phyloP scores from a whole-genome alignment of 164 flowering plant species.

The Vitis labrusca region DNA sequence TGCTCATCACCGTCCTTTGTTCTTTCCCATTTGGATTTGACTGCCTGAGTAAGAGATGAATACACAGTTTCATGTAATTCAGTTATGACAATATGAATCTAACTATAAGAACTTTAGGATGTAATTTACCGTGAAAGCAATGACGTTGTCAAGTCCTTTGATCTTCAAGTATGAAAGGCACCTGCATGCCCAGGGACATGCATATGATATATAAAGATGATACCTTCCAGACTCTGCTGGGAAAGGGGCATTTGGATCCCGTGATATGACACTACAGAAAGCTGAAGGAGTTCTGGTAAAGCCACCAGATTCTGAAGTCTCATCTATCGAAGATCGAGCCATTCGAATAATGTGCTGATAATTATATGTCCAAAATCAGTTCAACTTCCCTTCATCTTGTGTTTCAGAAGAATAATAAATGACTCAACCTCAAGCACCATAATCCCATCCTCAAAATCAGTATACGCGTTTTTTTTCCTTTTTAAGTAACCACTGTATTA shows the following conservation, averaged over 20 bases:
- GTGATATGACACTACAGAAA: constrained; percentile 57
- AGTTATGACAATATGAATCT: background rate
- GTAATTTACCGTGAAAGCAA: constrained; percentile 51
- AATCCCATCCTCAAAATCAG: too few relatives aligned
- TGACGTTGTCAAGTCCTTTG: constrained; percentile 69
- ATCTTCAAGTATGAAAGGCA: constrained; percentile 59
- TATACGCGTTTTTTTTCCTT: too few relatives aligned
- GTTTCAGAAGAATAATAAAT: too few relatives aligned
- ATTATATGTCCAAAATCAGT: too few relatives aligned
- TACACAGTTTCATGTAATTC: too few relatives aligned
- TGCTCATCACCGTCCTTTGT: constrained; percentile 87
- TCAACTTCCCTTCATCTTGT: too few relatives aligned
- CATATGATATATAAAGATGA: constrained; percentile 71
- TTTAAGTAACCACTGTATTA: too few relatives aligned
- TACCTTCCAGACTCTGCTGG: constrained; percentile 71
- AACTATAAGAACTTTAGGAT: background rate
- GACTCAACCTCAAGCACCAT: too few relatives aligned
- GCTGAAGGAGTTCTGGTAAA: constrained; percentile 61
- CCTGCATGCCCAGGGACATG: constrained; percentile 86
- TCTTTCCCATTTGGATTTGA: constrained; percentile 81
- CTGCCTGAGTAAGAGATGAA: constrained; percentile 44
- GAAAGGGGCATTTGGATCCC: constrained; percentile 49
- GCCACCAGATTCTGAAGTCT: constrained; percentile 63
- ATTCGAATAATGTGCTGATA: constrained; percentile 36
- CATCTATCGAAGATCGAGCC: constrained; percentile 66